A percentile compares a stretch with the other conserved stretches of the same genome.
These are phyloP conservation scores for Fabrea salina DNA, from an alignment of 169 alveolate genomes.

Conservation along the genomic window DNA sequence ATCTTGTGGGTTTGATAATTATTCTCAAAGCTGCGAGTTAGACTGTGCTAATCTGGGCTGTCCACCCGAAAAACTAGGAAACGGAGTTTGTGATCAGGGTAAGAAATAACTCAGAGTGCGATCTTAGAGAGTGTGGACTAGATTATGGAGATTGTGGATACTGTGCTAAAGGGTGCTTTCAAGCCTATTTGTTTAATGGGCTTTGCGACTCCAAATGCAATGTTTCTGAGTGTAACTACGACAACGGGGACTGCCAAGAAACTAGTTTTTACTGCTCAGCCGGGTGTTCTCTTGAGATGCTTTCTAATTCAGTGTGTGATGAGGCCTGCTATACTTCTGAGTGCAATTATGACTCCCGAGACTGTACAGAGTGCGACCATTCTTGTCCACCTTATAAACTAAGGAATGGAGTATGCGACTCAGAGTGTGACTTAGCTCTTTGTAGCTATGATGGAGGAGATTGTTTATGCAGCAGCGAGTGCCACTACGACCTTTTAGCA, in stretches of 20 bases:
- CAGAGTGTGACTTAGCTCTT: neutral
- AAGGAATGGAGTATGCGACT: neutral
- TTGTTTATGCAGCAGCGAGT: constrained; percentile 1
- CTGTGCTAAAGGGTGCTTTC: too few species aligned
- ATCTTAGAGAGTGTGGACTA: too few species aligned
- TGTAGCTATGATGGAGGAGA: constrained; percentile 18
- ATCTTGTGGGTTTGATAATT: too few species aligned
- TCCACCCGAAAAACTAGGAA: too few species aligned
- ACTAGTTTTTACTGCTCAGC: neutral
- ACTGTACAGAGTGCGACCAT: too few species aligned
- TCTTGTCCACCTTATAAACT: too few species aligned
- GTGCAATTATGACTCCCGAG: neutral
- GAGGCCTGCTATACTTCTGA: neutral
- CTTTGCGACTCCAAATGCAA: constrained; percentile 2
- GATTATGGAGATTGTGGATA: too few species aligned
- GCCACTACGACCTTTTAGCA: neutral
- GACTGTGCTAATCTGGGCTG: too few species aligned
- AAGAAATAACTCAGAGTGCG: too few species aligned
- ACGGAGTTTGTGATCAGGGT: too few species aligned
- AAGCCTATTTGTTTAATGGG: too few species aligned
- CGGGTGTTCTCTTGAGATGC: constrained; percentile 11
- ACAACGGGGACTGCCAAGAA: constrained; percentile 21
- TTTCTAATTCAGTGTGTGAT: neutral
- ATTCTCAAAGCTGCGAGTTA: too few species aligned
- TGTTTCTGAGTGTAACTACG: neutral